Conservation (phyloP, 1,284 basidiomycete genomes). For the Chondrostereum purpureum region DNA sequence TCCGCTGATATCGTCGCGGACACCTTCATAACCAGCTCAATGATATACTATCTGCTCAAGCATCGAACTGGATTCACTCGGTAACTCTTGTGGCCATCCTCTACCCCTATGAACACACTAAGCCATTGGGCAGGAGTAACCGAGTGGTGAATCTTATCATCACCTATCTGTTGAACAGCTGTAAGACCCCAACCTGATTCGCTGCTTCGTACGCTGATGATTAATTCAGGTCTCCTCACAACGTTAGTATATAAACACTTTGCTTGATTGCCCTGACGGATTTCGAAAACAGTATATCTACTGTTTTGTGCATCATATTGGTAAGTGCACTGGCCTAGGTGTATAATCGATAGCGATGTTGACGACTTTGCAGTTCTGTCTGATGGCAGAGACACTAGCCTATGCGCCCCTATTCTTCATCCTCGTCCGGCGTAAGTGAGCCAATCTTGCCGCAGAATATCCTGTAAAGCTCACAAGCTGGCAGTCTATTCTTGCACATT, state of each 20-base stretch:
- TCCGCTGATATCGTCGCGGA: background rate
- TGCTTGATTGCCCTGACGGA: background rate
- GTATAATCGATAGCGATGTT: background rate
- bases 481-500: constrained; percentile 1
- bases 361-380: background rate
- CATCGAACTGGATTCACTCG: background rate
- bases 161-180: background rate
- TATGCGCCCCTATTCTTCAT: background rate
- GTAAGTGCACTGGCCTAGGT: background rate
- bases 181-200: background rate
- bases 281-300: background rate
- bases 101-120: no score
- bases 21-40: background rate
- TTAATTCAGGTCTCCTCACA: background rate
- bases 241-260: background rate
- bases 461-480: no score
- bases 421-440: background rate
- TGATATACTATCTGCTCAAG: background rate
- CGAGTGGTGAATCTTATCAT: background rate
- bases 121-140: background rate
- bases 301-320: background rate
- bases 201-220: background rate
- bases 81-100: background rate
- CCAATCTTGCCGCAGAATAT: no score
- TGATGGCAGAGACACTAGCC: background rate